Conservation (phyloP, 2,329 filamentous ascomycete species). For the Venturiaceae sp. region DNA sequence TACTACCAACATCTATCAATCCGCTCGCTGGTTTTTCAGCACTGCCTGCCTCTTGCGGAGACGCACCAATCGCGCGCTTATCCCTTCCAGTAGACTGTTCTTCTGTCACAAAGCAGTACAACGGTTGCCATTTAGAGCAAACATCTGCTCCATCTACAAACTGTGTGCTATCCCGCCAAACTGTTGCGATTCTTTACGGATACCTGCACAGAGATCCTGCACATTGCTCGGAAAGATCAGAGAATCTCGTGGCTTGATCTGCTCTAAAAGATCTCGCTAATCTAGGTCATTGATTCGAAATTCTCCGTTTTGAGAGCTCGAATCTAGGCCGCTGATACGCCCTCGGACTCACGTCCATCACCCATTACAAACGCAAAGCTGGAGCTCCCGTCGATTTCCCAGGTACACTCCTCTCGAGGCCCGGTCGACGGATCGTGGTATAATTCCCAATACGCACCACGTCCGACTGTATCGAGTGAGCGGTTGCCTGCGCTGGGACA, state of each 20-base stretch:
- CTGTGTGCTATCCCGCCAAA: neutral
- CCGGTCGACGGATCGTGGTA: constrained; percentile 61
- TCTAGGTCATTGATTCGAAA: neutral
- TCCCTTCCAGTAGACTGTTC: neutral
- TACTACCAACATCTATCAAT: neutral
- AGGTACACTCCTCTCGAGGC: constrained; percentile 67
- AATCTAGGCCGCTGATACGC: neutral
- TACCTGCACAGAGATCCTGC: constrained; percentile 2
- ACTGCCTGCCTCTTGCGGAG: neutral
- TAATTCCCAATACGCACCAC: constrained; percentile 56
- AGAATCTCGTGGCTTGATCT: constrained; percentile 1
- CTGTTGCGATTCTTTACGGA: neutral
- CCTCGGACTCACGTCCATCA: constrained; percentile 5
- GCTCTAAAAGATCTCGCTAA: neutral
- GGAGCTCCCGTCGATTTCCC: constrained; percentile 82
- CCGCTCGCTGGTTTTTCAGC: neutral
- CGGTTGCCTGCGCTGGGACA: constrained; percentile 50
- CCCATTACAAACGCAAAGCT: constrained; percentile 66
- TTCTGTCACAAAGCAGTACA: neutral
- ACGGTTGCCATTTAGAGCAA: neutral
- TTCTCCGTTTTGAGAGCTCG: neutral
- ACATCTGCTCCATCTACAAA: neutral
- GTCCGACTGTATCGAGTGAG: constrained; percentile 59
- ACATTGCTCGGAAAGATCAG: neutral
- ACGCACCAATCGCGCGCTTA: constrained; percentile 3